A percentile compares a stretch with the other conserved stretches of the same genome.
phyloP scores from a whole-genome alignment of 2,329 filamentous ascomycete species.

The Neophaeococcomyces aloes region DNA sequence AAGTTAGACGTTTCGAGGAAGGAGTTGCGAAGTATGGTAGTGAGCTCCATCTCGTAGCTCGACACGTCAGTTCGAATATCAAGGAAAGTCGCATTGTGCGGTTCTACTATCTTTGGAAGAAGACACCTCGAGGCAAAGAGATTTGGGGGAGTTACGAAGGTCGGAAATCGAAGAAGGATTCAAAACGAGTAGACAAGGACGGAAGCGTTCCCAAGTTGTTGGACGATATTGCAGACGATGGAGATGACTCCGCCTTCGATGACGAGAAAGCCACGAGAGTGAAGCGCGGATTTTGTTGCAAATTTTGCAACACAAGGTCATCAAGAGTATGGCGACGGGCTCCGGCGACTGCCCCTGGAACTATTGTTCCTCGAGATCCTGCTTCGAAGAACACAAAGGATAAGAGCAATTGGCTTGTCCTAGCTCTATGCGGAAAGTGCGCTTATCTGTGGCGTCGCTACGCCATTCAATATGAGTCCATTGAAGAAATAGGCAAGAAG shows the following conservation, averaged over 20 bases:
- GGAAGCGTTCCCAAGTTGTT: constrained; percentile 64
- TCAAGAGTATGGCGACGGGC: constrained; percentile 89
- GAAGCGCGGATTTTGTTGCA: constrained; percentile 82
- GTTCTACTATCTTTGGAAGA: constrained; percentile 98
- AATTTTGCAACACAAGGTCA: constrained; percentile 71
- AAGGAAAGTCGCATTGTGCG: constrained; percentile 72
- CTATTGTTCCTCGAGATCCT: constrained; percentile 56
- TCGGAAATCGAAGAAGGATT: constrained; percentile 81
- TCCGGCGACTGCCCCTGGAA: constrained; percentile 62
- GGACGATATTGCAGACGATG: constrained; percentile 83
- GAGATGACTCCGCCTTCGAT: constrained; percentile 94
- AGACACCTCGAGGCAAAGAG: constrained; percentile 70
- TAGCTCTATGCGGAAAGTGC: constrained; percentile 81
- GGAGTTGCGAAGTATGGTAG: constrained; percentile 83
- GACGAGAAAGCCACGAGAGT: constrained; percentile 67
- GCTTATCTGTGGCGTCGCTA: constrained; percentile 93
- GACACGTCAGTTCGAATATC: constrained; percentile 72
- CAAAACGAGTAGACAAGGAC: constrained; percentile 48
- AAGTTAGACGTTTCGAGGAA: constrained; percentile 86
- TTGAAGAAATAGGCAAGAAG: constrained; percentile 84
- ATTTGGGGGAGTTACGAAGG: constrained; percentile 85
- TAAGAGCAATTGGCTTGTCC: constrained; percentile 61
- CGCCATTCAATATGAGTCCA: constrained; percentile 87
- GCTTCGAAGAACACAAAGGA: constrained; percentile 59
- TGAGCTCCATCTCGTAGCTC: constrained; percentile 71